Base-by-base conservation (phyloP, 2,329 filamentous ascomycete species). In the Fragosphaeria purpurea region DNA sequence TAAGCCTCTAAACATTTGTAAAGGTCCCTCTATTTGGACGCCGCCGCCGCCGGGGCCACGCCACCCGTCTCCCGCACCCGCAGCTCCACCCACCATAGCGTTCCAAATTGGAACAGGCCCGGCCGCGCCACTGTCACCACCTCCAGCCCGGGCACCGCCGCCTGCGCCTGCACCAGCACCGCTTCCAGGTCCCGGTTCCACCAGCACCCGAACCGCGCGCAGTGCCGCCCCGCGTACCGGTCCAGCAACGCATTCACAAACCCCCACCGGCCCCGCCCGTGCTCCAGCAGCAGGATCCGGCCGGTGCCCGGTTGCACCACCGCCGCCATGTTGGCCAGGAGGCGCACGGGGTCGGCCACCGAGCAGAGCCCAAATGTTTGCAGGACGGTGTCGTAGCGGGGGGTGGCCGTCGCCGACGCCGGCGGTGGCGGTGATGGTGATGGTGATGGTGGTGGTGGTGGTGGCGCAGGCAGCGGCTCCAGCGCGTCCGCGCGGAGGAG, bases 351-450 rank as follows among this genome's bases (percentile, higher is more conserved):
- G 59, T 82, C 73, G 5, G 69, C 67, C 3, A 82, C 79, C 58
- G 76, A 80, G 65, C 80, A 84, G 32, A 84, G 70, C 5, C 79
- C 80, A 64, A 84, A 83, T 0, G 79, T 82, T 60, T 83, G 79
- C 34, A 83, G 61, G 39, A 83, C 66, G 2, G 79, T 82, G 64
- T 84, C 80, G 65, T 83, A 84, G n/a, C 41, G n/a, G 31, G 13
- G 8, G 10, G 40, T 39, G 12, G n/a, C 12, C 57, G 65, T 2
- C 1, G 44, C 30, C 6, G 35, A 8, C 8, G 41, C 1, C 8
- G 47, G 3, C 3, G 32, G n/a, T 2, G 34, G 64, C 60, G 50
- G 51, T n/a, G n/a, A n/a, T n/a, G n/a, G n/a, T 6, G 47, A 3
- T 2, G 32, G n/a, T 2, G 34, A 64, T 60, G 50, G 51, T 6